Base-by-base conservation (phyloP, 371 early-diverging fungal genomes). In the Phascolomyces articulosus region DNA sequence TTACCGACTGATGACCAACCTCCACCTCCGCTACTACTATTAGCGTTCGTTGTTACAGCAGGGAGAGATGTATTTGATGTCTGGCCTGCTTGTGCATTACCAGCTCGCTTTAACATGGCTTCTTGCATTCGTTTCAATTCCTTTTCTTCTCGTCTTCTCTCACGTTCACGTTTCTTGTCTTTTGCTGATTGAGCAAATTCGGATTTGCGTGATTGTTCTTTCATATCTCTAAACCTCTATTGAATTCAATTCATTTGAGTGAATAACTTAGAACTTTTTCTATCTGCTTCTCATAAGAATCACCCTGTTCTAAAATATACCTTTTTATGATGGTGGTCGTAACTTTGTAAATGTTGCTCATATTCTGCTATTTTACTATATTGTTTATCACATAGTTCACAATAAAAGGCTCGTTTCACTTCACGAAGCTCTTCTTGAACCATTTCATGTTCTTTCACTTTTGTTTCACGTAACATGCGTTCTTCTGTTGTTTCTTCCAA, bases 141-240 rank as follows among this genome's bases (percentile, higher is more conserved):
- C 23, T 78, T 72, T 69, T 91, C 91, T 71, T 91, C 91, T 29
- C 91, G 64, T 63, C 77, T 83, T 27, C 79, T 80, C 53, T 92
- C 93, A 64, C 86, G 81, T 54, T 89, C 90, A n/a, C 84, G 74
- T 55, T 77, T 73, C 66, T 82, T 87, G 57, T 82, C 79, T 41
- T 70, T 68, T 24, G 69, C 76, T 7, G 73, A 70, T 26, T 66
- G 82, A 21, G 68, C 70, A 28, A 74, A 66, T 6, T 58, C 71
- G 1, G 79, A 74, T 29, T 79, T 79, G n/a, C 82, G 74, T 13
- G 81, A 73, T 9, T 67, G 71, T 20, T 89, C 85, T 66, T 88
- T 85, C 93, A 92, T 90, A 38, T 92, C 93, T 65, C 90, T 91
- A 75, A 92, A 90, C 34, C 93, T 75, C 89, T 90, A 61, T 54